Evolutionary conservation across 352 stramenopile species (phyloP), one percentile per base, ranked within the genome.

Genomic region (Phytophthora boehmeriae): DNA sequence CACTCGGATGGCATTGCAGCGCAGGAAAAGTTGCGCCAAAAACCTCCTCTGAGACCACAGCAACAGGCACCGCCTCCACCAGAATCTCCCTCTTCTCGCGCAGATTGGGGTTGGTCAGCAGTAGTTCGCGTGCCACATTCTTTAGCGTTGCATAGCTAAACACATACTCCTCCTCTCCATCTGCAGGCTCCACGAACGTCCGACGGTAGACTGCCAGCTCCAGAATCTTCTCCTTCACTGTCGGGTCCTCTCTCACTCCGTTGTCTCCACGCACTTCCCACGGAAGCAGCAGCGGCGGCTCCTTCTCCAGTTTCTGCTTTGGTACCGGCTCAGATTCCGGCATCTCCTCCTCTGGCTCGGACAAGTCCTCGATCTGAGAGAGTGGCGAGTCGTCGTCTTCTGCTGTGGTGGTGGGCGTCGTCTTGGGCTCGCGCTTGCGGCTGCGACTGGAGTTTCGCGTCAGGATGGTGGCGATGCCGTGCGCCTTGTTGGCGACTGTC

Each of bases 1-100:
- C 8, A 88, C 35, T 6, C 78, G 64, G 8, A 88, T 43, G 14
- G 76, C 67, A 39, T 91, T 91, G 64, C 79, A 89, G 38, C 76
- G 79, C 50, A 91, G 57, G 53, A 91, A 88, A 83, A 89, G 42
- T 91, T 87, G 58, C 80, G 79, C 79, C 79, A 91, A 91, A 89
- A 4, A 65, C 35, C 34, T 83, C 66, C 44, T 91, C 81, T 0
- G 72, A 64, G 8, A 91, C 51, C 5, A 82, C 54, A n/a, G 75
- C 61, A 34, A 60, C 52, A 27, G 66, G 63, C 20, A 71, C 46
- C 16, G 60, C 52, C 28, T 79, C 66, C 4, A 91, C 63, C 9
- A 91, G 64, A 13, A 50, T 67, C 39, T 67, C 48, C 30, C 80
- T 66, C 66, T 88, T 91, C 28, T 91, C 79, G 35, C 82, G 82